A percentile compares a stretch with the other conserved stretches of the same genome.
phyloP scores from a whole-genome alignment of 192 early-diverging fungal genomes.

The Gaertneriomyces sp. region DNA sequence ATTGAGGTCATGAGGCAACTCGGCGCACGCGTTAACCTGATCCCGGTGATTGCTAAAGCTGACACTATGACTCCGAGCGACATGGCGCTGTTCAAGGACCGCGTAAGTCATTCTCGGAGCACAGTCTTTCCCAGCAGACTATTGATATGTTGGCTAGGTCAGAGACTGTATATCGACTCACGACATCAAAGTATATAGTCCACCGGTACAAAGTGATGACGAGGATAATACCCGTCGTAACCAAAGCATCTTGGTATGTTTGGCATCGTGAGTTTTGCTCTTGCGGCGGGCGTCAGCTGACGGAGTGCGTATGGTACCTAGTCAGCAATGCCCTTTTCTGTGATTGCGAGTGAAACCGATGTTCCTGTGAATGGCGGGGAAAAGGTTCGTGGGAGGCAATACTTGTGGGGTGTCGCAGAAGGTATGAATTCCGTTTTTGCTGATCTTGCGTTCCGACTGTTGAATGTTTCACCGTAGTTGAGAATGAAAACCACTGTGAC shows the following conservation, averaged over 20 bases:
- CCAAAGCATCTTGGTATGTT: conserved; percentile 65
- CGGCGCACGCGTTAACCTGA: conserved; percentile 92
- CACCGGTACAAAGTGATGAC: conserved; percentile 87
- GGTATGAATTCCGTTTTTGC: conserved; percentile 25
- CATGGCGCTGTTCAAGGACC: conserved; percentile 90
- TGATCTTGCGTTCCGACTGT: not conserved
- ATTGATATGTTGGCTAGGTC: conserved; percentile 43
- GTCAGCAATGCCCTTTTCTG: conserved; percentile 91
- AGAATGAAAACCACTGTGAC: conserved; percentile 98
- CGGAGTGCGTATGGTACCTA: not conserved
- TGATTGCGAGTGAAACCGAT: conserved; percentile 89
- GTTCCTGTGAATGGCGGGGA: conserved; percentile 77
- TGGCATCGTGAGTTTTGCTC: not conserved
- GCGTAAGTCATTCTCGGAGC: conserved; percentile 49
- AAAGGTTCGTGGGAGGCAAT: conserved; percentile 91
- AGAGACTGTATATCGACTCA: conserved; percentile 88
- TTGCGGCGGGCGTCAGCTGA: not conserved
- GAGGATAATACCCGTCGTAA: conserved; percentile 66
- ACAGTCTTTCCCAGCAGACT: no score
- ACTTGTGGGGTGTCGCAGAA: conserved; percentile 98
- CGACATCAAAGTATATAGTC: conserved; percentile 87
- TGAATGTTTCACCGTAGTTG: conserved; percentile 52
- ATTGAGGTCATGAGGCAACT: conserved; percentile 98
- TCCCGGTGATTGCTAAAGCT: conserved; percentile 97
- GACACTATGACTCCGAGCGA: conserved; percentile 93